Evolutionary conservation across 768 basidiomycete genomes (phyloP), one percentile per base, ranked within the genome.

Genomic region (Mycena metata): DNA sequence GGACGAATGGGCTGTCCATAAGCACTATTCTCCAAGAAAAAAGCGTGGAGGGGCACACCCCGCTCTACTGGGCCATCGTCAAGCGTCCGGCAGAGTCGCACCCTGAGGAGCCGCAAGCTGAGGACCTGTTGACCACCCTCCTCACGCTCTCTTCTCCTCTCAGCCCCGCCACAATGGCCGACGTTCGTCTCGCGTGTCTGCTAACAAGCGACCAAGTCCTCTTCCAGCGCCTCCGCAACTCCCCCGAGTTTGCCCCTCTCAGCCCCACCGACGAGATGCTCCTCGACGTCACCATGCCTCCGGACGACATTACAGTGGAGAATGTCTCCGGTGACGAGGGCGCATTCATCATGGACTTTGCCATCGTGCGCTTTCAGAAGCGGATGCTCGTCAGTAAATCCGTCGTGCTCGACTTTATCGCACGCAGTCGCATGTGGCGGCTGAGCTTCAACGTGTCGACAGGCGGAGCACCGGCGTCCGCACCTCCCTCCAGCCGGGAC

Each of bases 401-500:
- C n/a, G 84, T 92, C 39, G 73, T 69, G 9, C 73, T 91, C n/a
- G 91, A 93, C 67, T 93, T 93, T 69, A 90, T 93, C 61, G 90
- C 91, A 8, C 75, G 84, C 72, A 79, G 85, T 54, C 84, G 90
- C 2, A 81, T 90, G 80, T 91, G 88, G 88, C 72, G 77, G 26
- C 71, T 90, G 19, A 73, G 74, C 7, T 90, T 90, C 72, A 55
- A 75, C 45, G 73, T 79, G 11, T 70, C 65, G 26, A 60, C 52
- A n/a, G 45, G 59, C 36, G 8, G 64, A 79, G 6, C 57, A 39
- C 39, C 39, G 39, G 39, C 39, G 57, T 39, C 12, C 54, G 59
- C 17, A 26, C 11, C 52, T 30, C 33, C 61, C 65, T 23, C 43
- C 47, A 6, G 52, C 47, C 12, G 71, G 72, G 19, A 45, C 67